Evolutionary conservation across 73 alveolate genomes (phyloP), one percentile per base, ranked within the genome.

Genomic region (Paramecium biaurelia): DNA sequence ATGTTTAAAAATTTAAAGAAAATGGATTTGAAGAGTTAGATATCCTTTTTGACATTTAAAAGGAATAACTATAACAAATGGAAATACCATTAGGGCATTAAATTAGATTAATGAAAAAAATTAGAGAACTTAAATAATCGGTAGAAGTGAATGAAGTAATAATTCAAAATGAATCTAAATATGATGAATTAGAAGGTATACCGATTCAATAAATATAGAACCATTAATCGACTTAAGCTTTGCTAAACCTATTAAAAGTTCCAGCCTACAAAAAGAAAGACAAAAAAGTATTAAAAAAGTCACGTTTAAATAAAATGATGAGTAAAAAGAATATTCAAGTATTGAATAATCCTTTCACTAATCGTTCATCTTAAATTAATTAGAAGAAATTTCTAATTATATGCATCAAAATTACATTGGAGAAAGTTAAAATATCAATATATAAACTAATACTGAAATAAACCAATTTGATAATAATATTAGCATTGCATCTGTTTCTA

Each of bases 1-100:
- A 79, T 43, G 42, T 79, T 2, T 12, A 42, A 26, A 79, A 79
- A 24, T 79, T 79, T 18, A 79, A 79, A 79, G 76, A 79, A 21
- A 79, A 79, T 76, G 89, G 89, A 37, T 76, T 76, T 41, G 89
- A 76, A 15, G 89, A 76, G 20, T 38, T 76, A 20, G 89, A 76
- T 21, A 45, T 42, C 3, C 56, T 79, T 5, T 26, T 79, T 23
- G 90, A 79, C 47, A 47, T 79, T 20, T 79, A 79, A 45, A 79
- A 47, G 14, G 90, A 79, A 45, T 42, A 79, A 10, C 72, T 79
- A 38, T 6, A 79, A 42, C 30, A 79, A 79, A 79, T 79, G 74
- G 70, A 79, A 42, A 79, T 79, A 21, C 90, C 90, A 38, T 30
- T 79, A 24, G 76, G 90, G 10, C 90, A 79, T n/a, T 47, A 79